Base-by-base conservation (phyloP, 164 flowering plant species). In the Sextonia rubra region DNA sequence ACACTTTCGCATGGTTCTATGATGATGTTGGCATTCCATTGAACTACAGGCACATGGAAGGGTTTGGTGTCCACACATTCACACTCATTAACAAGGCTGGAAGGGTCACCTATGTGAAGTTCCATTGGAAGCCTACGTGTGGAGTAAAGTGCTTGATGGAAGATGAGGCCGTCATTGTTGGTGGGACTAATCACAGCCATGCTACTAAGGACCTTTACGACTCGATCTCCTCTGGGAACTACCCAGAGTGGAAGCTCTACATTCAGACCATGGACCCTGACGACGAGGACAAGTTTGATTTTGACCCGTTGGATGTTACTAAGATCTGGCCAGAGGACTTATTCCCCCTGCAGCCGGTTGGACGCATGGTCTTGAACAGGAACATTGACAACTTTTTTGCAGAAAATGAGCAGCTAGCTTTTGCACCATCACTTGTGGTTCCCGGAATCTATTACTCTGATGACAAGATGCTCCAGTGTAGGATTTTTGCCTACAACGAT, bases 321-420 rank as follows among this genome's bases (percentile, higher is more conserved):
- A 91, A 91, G 85, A 89, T 87, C 44, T 92, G 98, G 98, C 94
- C 98, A 56, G 98, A 91, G 81, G 98, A 92, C 77, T 83, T 92
- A 61, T 23, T 92, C 68, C 96, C 98, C 22, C 78, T 89, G 71
- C 92, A 85, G 76, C 96, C 94, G 2, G 96, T 92, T 49, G 97
- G 97, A 12, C 91, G 94, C 49, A 48, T 92, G 89, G 94, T 91
- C 48, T 70, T 92, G 85, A 92, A 92, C 73, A 86, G 79, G 85
- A 91, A 88, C 88, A 88, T 91, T 4, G 97, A 92, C 61, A 92
- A 90, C 85, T 92, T 90, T 87, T 92, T 92, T 74, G 90, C 91
- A 1, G 95, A 91, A 78, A 92, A 89, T 80, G 98, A 92, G 73
- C 90, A 87, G 75, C 89, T 91, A 24, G 94, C 97, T 0, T 91